Evolutionary conservation across 306 rosid species (phyloP).

Genomic region (Datisca glomerata): DNA sequence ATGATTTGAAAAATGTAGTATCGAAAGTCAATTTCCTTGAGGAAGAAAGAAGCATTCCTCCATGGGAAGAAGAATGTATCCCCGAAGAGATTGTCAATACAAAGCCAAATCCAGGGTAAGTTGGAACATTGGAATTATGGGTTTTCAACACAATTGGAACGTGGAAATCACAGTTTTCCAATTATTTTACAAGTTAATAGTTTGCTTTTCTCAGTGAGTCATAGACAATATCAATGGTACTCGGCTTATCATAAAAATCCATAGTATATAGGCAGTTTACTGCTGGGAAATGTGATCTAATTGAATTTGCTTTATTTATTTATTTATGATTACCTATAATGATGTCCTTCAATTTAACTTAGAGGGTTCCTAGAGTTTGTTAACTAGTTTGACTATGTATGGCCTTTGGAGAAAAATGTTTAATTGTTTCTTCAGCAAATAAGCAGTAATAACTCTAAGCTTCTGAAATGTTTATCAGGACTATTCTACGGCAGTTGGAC

Average conservation of each 20-base stretch:
- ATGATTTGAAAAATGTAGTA: conserved; percentile 72
- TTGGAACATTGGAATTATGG: not conserved
- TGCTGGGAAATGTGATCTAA: no score
- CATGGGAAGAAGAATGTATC: conserved; percentile 81
- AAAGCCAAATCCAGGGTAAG: conserved; percentile 84
- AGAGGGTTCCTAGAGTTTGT: no score
- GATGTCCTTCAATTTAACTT: no score
- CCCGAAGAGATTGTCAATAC: conserved; percentile 81
- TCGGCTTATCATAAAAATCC: no score
- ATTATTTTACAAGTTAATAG: no score
- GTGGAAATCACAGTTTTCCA: no score
- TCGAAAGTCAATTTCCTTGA: conserved; percentile 49
- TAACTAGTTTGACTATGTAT: no score
- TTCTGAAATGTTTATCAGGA: conserved; percentile 30
- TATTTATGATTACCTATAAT: no score
- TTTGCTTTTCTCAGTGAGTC: no score
- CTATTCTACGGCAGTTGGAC: conserved; percentile 54
- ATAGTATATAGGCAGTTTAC: no score
- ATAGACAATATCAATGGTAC: no score
- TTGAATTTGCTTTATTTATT: no score
- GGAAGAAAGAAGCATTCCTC: conserved; percentile 49
- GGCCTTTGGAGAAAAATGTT: not conserved
- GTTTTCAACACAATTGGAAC: not conserved
- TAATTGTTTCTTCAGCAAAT: not conserved
- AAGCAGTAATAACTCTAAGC: conserved; percentile 3